Base-by-base conservation (phyloP, 257 asterid genomes). In the Penstemon eatonii region DNA sequence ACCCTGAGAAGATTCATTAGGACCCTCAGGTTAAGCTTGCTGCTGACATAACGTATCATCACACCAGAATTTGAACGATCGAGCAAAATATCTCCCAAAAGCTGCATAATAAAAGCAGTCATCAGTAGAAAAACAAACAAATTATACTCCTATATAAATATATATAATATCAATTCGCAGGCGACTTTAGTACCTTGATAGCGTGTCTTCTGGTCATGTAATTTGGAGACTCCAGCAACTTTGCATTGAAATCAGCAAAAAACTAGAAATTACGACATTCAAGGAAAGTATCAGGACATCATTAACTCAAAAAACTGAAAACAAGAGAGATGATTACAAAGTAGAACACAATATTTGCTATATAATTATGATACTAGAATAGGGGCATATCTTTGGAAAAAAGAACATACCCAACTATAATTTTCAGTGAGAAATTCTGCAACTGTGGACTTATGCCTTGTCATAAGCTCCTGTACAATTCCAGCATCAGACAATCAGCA, bases 1-100 rank as follows among this genome's bases (percentile, higher is more conserved):
- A 94, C 99, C 95, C 96, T 86, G 68, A 94, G 73, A 76, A 91
- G 96, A 80, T 87, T 89, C 99, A 94, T 94, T 13, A 86, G 62
- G 62, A 90, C 89, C 71, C 79, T 86, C 82, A 94, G 59, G 60
- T 94, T 89, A 13, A 82, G 84, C 83, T 66, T 82, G 7, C 93
- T 84, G 83, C 87, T 81, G 72, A 94, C 97, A 68, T 94, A 91
- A 44, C 91, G 90, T 54, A 85, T 66, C 99, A 94, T 94, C 77
- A 80, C 86, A 11, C 70, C 66, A 44, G 96, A 68, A 74, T 94
- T 94, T 65, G 96, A 79, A 42, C 96, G 90, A 61, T 94, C 97
- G 38, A 94, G 95, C 74, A 94, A 79, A 53, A 94, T 83, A 65
- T 91, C 95, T 66, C 99, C 97, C 75, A 94, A 84, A 59, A 94